Conservation (phyloP, 495 filamentous ascomycete genomes). For the Penicillium simplicissimum region DNA sequence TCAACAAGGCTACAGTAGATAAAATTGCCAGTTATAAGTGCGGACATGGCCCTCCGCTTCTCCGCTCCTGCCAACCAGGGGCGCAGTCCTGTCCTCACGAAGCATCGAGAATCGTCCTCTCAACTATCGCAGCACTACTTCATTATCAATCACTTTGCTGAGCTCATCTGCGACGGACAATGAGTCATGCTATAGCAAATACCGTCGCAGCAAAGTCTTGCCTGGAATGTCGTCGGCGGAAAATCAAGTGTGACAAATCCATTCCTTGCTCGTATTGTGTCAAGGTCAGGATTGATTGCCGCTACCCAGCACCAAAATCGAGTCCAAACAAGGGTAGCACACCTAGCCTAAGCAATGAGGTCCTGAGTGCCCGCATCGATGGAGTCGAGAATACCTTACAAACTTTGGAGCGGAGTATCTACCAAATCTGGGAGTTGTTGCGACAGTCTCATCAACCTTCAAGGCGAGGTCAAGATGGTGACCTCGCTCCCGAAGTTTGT, state of each 20-base stretch:
- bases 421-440: background rate
- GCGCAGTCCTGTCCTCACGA: background rate
- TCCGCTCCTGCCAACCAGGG: background rate
- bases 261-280: conserved; percentile 54
- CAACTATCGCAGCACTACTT: background rate
- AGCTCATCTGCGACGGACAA: background rate
- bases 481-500: background rate
- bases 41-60: background rate
- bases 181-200: background rate
- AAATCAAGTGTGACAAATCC: conserved; percentile 54
- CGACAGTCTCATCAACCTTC: background rate
- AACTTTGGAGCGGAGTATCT: background rate
- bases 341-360: background rate
- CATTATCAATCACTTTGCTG: background rate
- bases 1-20: background rate
- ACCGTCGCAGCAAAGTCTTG: conserved; percentile 38
- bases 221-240: conserved; percentile 54
- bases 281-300: conserved; percentile 25
- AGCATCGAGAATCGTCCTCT: background rate
- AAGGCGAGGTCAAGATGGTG: background rate
- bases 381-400: background rate
- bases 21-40: background rate
- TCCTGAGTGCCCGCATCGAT: background rate
- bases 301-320: conserved; percentile 18
- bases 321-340: background rate